Conservation (phyloP, 768 basidiomycete species). For the Tricholomella constricta region DNA sequence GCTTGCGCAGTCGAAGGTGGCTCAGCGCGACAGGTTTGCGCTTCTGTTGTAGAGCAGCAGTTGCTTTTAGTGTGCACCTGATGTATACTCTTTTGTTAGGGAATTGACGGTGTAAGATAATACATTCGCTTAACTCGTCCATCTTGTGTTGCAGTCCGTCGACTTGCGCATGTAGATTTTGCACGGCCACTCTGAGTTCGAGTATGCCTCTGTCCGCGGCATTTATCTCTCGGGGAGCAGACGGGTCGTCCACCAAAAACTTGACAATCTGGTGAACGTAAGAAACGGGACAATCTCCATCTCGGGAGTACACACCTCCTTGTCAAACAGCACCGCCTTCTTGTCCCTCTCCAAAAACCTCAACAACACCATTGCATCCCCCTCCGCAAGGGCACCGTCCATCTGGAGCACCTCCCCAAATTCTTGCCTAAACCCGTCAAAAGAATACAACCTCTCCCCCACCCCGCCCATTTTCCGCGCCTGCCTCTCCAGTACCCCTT, state of each 20-base stretch:
- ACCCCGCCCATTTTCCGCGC: slow-evolving; percentile 44
- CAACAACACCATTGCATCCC: slow-evolving; percentile 70
- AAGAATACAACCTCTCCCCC: slow-evolving; percentile 62
- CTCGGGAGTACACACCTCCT: slow-evolving; percentile 51
- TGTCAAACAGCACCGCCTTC: slow-evolving; percentile 59
- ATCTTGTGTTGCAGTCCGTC: slow-evolving; percentile 70
- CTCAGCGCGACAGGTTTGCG: slow-evolving; percentile 75
- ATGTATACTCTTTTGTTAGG: not conserved
- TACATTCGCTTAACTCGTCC: slow-evolving; percentile 54
- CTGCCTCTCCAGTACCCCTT: slow-evolving; percentile 51
- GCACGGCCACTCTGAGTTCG: slow-evolving; percentile 73
- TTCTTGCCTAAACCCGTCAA: slow-evolving; percentile 58
- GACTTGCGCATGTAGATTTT: slow-evolving; percentile 68
- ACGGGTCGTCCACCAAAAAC: slow-evolving; percentile 51
- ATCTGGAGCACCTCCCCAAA: slow-evolving; percentile 48
- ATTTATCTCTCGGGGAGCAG: slow-evolving; percentile 53
- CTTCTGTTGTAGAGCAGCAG: slow-evolving; percentile 63
- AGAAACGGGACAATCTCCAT: not conserved
- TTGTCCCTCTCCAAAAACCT: slow-evolving; percentile 82
- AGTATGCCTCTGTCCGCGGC: slow-evolving; percentile 83
- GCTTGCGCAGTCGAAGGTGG: slow-evolving; percentile 80
- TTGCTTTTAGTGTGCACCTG: slow-evolving; percentile 71
- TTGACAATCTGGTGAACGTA: slow-evolving; percentile 72
- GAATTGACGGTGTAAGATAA: not conserved
- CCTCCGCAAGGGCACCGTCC: slow-evolving; percentile 47